Conservation (phyloP, 257 asterid species). For the Solanum arcanum region DNA sequence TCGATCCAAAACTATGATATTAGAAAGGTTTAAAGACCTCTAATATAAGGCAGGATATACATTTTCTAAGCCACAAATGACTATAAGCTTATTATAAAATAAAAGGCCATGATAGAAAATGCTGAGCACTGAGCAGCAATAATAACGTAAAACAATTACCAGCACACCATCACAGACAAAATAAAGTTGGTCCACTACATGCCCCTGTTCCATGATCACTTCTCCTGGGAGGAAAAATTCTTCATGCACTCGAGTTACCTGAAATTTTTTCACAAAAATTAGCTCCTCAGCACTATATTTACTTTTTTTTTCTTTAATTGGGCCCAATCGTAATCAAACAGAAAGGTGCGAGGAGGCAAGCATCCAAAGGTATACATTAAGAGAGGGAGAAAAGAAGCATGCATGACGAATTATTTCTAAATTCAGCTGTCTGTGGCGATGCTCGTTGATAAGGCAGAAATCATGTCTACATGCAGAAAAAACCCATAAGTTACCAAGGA, state of each 20-base stretch:
- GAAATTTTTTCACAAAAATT: not conserved
- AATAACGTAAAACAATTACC: conserved; percentile 18
- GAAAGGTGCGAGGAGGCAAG: not conserved
- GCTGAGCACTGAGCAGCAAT: not conserved
- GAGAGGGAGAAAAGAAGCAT: not conserved
- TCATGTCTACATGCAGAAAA: not conserved
- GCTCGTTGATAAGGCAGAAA: not conserved
- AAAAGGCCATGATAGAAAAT: not conserved
- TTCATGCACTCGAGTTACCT: conserved; percentile 82
- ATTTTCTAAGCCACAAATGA: not conserved
- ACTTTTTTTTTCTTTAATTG: not conserved
- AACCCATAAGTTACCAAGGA: not conserved
- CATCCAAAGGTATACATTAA: not conserved
- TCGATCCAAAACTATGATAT: not conserved
- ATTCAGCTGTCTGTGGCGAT: not conserved
- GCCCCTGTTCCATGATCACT: conserved; percentile 83
- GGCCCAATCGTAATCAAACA: not conserved
- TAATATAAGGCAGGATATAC: not conserved
- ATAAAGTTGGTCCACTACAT: conserved; percentile 80
- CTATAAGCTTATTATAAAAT: not conserved
- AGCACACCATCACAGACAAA: conserved; percentile 74
- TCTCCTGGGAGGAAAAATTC: conserved; percentile 97
- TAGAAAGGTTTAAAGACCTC: not conserved
- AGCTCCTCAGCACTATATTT: not conserved
- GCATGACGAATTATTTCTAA: not conserved